Evolutionary conservation across 1,284 basidiomycete genomes (phyloP).

Genomic region (Cryptococcus sp.): DNA sequence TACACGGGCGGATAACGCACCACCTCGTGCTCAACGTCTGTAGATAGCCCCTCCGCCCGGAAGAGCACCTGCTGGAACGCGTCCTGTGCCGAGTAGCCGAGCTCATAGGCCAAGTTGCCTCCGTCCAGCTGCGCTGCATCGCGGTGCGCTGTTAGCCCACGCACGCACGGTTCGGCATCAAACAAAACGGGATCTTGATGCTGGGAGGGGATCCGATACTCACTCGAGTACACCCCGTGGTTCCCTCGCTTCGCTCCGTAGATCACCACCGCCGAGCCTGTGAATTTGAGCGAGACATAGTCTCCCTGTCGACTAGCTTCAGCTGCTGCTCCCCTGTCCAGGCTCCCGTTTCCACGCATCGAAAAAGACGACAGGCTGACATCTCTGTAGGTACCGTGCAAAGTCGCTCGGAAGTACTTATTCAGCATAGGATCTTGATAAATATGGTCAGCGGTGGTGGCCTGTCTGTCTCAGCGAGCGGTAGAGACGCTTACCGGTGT

Average conservation of each 20-base stretch:
- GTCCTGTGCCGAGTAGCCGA: slow-evolving; percentile 2
- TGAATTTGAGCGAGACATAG: slow-evolving; percentile 23
- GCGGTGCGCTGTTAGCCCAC: no score
- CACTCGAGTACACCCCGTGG: slow-evolving; percentile 25
- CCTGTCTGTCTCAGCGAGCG: no score
- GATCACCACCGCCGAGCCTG: slow-evolving; percentile 26
- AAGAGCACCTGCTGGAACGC: slow-evolving; percentile 16
- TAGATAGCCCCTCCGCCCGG: slow-evolving; percentile 6
- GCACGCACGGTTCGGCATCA: no score
- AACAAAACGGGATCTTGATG: no score
- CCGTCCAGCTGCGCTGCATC: slow-evolving; percentile 16
- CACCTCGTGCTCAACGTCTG: slow-evolving; percentile 17
- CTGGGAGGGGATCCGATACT: not conserved
- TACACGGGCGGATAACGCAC: slow-evolving; percentile 11
- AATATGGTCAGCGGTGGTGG: not conserved
- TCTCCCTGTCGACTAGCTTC: slow-evolving; percentile 11
- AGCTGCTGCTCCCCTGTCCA: no score
- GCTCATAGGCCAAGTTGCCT: slow-evolving; percentile 4
- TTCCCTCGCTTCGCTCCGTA: slow-evolving; percentile 24
- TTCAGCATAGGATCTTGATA: not conserved
- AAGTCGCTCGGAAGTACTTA: slow-evolving; percentile 17
- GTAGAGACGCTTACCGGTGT: slow-evolving; percentile 1
- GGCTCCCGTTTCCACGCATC: no score
- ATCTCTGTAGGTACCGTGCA: slow-evolving; percentile 19
- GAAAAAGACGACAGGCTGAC: no score